Evolutionary conservation across 2,329 filamentous ascomycete species (phyloP).

Genomic region (Diaporthe sp.): DNA sequence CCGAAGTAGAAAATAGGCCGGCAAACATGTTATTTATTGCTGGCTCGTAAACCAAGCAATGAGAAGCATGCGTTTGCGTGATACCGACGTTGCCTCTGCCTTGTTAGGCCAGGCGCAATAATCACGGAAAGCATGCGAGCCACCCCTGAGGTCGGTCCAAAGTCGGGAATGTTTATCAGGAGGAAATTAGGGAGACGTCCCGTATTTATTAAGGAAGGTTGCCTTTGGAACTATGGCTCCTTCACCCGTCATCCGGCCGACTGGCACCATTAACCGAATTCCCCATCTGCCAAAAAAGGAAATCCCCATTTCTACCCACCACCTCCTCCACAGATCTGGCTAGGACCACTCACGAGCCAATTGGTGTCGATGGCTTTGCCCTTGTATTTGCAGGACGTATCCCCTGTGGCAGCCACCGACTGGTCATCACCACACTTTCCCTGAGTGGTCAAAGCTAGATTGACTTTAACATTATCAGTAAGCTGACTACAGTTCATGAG

Average conservation of each 20-base stretch:
- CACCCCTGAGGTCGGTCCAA: neutral
- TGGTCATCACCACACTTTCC: neutral
- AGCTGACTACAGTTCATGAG: neutral
- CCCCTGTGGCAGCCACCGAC: neutral
- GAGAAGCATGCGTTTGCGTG: neutral
- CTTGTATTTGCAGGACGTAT: neutral
- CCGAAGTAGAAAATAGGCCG: neutral
- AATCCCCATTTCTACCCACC: neutral
- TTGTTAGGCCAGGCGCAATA: neutral
- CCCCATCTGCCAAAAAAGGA: neutral
- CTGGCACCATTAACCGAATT: neutral
- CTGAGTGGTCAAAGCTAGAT: neutral
- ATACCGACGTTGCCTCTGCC: neutral
- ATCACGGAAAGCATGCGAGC: too few relatives aligned
- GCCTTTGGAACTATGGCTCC: neutral
- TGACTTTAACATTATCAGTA: neutral
- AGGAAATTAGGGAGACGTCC: neutral
- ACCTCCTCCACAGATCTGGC: neutral
- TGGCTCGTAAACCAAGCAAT: slow-evolving; percentile 5
- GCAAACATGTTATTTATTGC: neutral
- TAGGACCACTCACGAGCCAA: neutral
- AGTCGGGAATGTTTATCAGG: neutral
- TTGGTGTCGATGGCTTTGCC: neutral
- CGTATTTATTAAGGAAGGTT: neutral
- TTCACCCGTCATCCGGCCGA: neutral